Evolutionary conservation across 352 stramenopile species (phyloP).

Genomic region (Phytophthora constricta): DNA sequence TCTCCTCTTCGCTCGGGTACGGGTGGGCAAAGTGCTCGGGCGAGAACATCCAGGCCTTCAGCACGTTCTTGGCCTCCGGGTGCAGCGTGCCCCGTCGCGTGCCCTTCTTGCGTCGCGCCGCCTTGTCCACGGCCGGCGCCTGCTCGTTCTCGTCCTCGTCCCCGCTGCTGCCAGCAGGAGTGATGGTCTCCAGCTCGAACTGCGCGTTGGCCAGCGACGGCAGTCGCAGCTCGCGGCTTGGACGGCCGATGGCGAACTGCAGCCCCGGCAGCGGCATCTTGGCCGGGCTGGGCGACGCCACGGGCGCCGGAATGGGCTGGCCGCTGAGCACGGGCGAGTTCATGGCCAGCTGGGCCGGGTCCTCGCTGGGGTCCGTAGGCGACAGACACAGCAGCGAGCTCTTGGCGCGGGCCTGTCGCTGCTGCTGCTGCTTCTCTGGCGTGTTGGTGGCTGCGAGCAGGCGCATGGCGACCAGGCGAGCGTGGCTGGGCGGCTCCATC

Average conservation of each 20-base stretch:
- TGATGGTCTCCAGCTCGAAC: conserved; percentile 40
- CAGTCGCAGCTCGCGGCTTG: conserved; percentile 57
- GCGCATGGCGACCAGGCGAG: conserved; percentile 37
- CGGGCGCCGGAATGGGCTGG: conserved; percentile 30
- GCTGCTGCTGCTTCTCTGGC: conserved; percentile 19
- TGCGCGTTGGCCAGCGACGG: conserved; percentile 48
- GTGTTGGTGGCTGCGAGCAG: conserved; percentile 28
- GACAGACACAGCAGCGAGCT: conserved; percentile 33
- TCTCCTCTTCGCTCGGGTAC: conserved; percentile 89
- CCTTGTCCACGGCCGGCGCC: conserved; percentile 23
- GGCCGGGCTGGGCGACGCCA: conserved; percentile 49
- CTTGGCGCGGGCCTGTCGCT: conserved; percentile 17
- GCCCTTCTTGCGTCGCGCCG: conserved; percentile 74
- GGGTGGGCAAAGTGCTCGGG: conserved; percentile 88
- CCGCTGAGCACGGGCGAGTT: conserved; percentile 50
- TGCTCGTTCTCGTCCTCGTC: conserved; percentile 32
- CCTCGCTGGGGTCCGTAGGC: conserved; percentile 37
- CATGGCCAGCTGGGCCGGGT: conserved; percentile 28
- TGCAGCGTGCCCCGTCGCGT: conserved; percentile 84
- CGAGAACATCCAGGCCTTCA: conserved; percentile 92
- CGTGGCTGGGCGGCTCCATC: conserved; percentile 35
- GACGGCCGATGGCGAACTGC: conserved; percentile 67
- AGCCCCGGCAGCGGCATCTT: conserved; percentile 70
- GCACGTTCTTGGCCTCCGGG: conserved; percentile 84
- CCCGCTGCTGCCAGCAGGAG: conserved; percentile 26